Conservation (phyloP, 1,139 yeast species). For the Chernovozyma sophiae-reginae region DNA sequence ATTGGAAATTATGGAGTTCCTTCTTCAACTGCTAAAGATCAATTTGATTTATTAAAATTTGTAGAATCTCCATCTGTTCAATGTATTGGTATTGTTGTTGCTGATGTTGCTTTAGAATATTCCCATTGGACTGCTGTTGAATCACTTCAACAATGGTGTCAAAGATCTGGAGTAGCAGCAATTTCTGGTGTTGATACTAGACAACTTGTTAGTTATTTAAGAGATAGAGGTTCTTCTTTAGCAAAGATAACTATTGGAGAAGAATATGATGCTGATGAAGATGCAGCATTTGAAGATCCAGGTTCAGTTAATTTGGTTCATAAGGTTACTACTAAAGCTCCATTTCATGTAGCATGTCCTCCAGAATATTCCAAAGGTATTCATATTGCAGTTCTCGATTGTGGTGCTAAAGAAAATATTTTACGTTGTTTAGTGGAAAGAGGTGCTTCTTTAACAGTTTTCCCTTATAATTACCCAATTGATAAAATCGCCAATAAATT, state of each 20-base stretch:
- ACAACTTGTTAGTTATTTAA: constrained; percentile 82
- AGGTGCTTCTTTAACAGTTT: constrained; percentile 93
- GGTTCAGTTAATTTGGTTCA: constrained; percentile 86
- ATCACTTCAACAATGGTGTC: constrained; percentile 92
- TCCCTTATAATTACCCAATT: constrained; percentile 93
- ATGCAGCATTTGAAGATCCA: constrained; percentile 91
- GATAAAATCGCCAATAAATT: constrained; percentile 87
- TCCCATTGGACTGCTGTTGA: constrained; percentile 99
- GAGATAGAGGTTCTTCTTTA: constrained; percentile 93
- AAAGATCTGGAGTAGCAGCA: constrained; percentile 94
- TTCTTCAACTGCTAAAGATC: constrained; percentile 72
- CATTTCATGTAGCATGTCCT: constrained; percentile 79
- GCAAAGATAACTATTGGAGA: constrained; percentile 89
- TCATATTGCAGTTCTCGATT: constrained; percentile 91
- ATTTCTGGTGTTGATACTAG: constrained; percentile 97
- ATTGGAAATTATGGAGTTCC: constrained; percentile 99
- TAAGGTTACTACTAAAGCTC: constrained; percentile 91
- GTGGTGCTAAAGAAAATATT: constrained; percentile 97
- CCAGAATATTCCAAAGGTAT: constrained; percentile 51
- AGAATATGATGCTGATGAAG: constrained; percentile 86
- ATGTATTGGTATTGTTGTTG: constrained; percentile 93
- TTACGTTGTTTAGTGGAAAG: constrained; percentile 88
- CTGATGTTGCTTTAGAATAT: constrained; percentile 91
- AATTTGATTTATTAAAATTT: constrained; percentile 78
- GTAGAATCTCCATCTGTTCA: constrained; percentile 90